Evolutionary conservation across 495 filamentous ascomycete species (phyloP).

Genomic region (Letharia columbiana): DNA sequence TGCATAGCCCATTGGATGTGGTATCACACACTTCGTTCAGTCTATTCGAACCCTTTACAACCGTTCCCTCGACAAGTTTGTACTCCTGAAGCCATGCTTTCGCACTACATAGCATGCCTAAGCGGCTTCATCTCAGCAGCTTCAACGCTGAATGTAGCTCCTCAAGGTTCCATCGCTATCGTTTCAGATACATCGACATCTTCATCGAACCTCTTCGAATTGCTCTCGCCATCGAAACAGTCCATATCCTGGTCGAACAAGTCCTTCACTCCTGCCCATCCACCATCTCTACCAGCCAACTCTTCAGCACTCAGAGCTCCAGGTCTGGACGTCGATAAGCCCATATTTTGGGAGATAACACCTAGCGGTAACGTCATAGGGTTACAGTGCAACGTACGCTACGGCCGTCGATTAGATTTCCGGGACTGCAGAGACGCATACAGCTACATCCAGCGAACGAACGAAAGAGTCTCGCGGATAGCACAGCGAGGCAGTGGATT

Average conservation of each 20-base stretch:
- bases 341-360: not conserved
- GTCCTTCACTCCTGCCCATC: not conserved
- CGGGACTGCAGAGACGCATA: not conserved
- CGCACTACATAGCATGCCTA: not conserved
- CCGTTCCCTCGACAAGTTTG: not conserved
- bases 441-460: not conserved
- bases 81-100: not conserved
- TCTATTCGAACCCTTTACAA: too few species aligned
- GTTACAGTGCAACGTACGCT: not conserved
- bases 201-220: not conserved
- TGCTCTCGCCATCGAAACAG: not conserved
- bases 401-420: not conserved
- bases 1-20: not conserved
- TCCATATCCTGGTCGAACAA: not conserved
- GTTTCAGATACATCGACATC: not conserved
- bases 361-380: not conserved
- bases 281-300: not conserved
- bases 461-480: not conserved
- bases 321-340: not conserved
- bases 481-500: not conserved
- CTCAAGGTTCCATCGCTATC: not conserved
- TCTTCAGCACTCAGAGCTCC: not conserved
- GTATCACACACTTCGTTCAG: too few species aligned
- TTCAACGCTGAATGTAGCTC: not conserved
- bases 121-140: not conserved